phyloP scores from a whole-genome alignment of 805 yeast species.

The Saturnispora halmiae region DNA sequence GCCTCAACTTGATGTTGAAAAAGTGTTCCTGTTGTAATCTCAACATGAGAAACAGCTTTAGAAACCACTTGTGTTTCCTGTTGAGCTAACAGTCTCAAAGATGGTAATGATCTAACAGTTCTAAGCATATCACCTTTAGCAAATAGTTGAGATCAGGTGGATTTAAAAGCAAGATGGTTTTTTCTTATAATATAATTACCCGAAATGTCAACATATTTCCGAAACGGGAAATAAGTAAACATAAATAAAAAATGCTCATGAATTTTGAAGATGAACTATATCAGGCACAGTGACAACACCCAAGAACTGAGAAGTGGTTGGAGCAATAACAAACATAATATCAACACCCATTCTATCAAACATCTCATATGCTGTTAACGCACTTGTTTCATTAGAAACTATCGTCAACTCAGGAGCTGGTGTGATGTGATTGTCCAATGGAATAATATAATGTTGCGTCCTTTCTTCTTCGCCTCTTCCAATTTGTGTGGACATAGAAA shows the following conservation, averaged over 20 bases:
- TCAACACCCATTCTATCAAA: conserved; percentile 5
- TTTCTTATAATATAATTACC: neutral
- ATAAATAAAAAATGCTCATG: neutral
- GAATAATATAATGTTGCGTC: neutral
- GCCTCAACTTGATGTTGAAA: conserved; percentile 11
- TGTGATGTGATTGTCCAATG: neutral
- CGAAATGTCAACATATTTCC: conserved; percentile 1
- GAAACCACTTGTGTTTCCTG: conserved; percentile 16
- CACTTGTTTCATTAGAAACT: neutral
- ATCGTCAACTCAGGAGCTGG: neutral
- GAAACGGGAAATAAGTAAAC: conserved; percentile 5
- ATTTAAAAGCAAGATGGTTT: conserved; percentile 2
- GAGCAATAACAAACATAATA: neutral
- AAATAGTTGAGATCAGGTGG: neutral
- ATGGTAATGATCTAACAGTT: conserved; percentile 28
- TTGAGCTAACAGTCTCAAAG: conserved; percentile 24
- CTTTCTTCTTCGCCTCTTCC: neutral
- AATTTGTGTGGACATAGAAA: neutral
- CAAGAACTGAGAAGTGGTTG: neutral
- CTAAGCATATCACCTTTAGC: conserved; percentile 21
- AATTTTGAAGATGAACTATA: neutral
- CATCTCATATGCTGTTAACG: conserved; percentile 6
- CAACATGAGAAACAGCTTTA: neutral
- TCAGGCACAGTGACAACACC: conserved; percentile 1
- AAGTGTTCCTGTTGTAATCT: conserved; percentile 12